Evolutionary conservation across 2,329 filamentous ascomycete species (phyloP).

Genomic region (Verticillium alfalfae): DNA sequence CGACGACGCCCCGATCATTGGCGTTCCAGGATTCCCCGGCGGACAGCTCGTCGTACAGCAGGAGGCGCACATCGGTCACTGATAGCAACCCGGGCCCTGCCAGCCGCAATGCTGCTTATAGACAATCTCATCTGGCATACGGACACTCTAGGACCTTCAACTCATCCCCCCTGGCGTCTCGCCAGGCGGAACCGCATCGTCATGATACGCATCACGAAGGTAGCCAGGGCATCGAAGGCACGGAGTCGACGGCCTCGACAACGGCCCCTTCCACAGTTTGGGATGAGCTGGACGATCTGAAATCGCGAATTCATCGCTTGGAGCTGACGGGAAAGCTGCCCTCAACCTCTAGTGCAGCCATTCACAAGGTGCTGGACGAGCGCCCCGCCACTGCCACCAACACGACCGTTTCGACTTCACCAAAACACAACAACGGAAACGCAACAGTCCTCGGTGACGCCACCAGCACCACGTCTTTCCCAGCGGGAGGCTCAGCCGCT

Average conservation of each 20-base stretch:
- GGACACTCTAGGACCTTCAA: constrained; percentile 43
- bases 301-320: constrained; percentile 84
- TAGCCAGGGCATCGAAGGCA: constrained; percentile 53
- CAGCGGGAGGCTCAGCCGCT: constrained; percentile 58
- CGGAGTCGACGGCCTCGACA: constrained; percentile 83
- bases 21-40: constrained; percentile 36
- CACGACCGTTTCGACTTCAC: constrained; percentile 86
- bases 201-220: constrained; percentile 26
- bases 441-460: constrained; percentile 30
- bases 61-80: constrained; percentile 40
- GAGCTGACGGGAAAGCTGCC: constrained; percentile 87
- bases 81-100: constrained; percentile 34
- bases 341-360: constrained; percentile 72
- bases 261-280: constrained; percentile 90
- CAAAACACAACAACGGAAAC: constrained; percentile 61
- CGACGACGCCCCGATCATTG: constrained; percentile 43
- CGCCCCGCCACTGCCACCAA: constrained; percentile 85
- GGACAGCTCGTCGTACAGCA: constrained; percentile 15
- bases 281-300: constrained; percentile 95
- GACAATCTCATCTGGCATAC: constrained; percentile 28
- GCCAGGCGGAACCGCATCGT: constrained; percentile 28
- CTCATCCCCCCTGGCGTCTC: constrained; percentile 54
- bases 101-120: constrained; percentile 38
- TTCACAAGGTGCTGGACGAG: constrained; percentile 69
- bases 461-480: constrained; percentile 30